A percentile compares a stretch with the other conserved stretches of the same genome.
Conservation (phyloP, 2,329 filamentous ascomycete species). For the Fusarium oxysporum region DNA sequence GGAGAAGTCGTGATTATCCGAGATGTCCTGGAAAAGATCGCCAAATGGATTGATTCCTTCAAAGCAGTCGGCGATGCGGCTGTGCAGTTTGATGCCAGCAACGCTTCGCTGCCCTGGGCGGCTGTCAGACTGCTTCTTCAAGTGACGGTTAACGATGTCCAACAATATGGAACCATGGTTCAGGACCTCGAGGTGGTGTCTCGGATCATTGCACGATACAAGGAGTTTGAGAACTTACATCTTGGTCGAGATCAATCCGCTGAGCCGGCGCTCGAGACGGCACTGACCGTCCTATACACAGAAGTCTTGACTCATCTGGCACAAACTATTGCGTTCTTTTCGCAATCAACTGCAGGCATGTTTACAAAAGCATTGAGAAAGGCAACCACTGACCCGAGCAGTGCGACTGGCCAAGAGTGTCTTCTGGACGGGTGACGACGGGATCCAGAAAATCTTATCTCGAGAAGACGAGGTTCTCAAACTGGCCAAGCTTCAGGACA, state of each 20-base stretch:
- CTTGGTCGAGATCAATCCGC: neutral
- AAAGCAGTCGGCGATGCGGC: neutral
- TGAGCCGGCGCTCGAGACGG: neutral
- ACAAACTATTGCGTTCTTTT: neutral
- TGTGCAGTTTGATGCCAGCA: constrained; percentile 7
- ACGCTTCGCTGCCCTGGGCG: constrained; percentile 11
- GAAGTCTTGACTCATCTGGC: neutral
- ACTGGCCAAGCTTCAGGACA: neutral
- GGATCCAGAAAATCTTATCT: neutral
- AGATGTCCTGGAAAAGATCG: constrained; percentile 12
- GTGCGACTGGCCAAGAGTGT: neutral
- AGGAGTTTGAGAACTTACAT: neutral
- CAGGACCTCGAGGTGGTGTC: neutral
- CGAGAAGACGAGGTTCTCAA: constrained; percentile 1
- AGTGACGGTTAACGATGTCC: neutral
- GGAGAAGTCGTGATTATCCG: constrained; percentile 7
- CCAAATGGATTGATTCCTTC: constrained; percentile 17
- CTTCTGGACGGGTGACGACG: neutral
- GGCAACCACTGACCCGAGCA: rapidly evolving
- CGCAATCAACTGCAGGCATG: neutral
- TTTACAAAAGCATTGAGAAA: rapidly evolving
- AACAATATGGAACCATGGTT: neutral
- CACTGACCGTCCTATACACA: neutral
- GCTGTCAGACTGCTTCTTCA: constrained; percentile 13
- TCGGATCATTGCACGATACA: neutral